These are phyloP conservation scores for Terana coerulea DNA, from an alignment of 768 basidiomycete genomes.

Conservation along the genomic window DNA sequence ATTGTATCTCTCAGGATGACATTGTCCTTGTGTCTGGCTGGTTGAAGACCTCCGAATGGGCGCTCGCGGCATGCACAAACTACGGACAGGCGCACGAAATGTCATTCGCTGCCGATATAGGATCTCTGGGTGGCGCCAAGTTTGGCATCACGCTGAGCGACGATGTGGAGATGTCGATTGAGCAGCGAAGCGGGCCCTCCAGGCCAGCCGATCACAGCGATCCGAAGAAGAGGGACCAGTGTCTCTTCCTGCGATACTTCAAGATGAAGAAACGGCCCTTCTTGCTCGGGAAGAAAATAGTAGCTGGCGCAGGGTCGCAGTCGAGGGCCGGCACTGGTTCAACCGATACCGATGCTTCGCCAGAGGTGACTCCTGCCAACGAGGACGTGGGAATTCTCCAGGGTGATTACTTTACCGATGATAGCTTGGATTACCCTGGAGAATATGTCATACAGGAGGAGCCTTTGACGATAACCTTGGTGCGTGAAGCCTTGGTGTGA, in stretches of 20 bases:
- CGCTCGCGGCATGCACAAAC: neutral
- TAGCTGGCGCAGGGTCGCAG: constrained; percentile 4
- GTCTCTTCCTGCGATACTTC: constrained; percentile 12
- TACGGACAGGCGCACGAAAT: neutral
- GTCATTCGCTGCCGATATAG: neutral
- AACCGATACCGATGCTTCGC: neutral
- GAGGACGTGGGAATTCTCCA: neutral
- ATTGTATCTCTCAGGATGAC: neutral
- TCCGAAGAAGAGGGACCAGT: constrained; percentile 5
- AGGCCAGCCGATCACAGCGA: neutral
- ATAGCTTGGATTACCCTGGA: neutral
- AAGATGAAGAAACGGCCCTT: constrained; percentile 5
- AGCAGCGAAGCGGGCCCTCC: constrained; percentile 1
- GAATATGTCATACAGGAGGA: neutral
- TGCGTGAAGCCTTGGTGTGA: neutral
- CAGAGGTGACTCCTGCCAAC: neutral
- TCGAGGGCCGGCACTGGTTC: neutral
- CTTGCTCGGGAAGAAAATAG: neutral
- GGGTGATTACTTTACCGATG: neutral
- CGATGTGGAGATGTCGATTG: neutral
- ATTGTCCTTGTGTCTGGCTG: constrained; percentile 1
- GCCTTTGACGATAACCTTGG: no score
- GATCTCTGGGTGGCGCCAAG: neutral
- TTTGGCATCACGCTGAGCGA: neutral
- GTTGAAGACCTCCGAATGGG: constrained; percentile 4